Conservation (phyloP, 139 green algal genomes). For the Eudorina sp. region DNA sequence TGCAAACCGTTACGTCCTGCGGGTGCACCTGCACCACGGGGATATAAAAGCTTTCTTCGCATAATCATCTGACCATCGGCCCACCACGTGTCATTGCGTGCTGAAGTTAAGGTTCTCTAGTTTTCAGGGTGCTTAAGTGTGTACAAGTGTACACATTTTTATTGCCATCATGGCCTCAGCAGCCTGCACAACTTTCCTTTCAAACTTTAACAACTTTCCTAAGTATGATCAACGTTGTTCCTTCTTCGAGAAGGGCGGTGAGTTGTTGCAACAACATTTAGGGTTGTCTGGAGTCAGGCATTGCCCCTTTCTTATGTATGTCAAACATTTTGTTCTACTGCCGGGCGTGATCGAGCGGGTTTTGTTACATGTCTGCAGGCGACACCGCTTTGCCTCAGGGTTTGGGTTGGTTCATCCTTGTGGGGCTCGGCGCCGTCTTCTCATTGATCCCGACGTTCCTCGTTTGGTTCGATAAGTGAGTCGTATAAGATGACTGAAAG, state of each 20-base stretch:
- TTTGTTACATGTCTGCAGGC: no score
- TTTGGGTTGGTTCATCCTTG: conserved; percentile 55
- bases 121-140: no score
- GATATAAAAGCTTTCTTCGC: neutral
- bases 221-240: conserved; percentile 49
- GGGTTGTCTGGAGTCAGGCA: no score
- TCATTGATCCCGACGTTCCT: conserved; percentile 21
- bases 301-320: no score
- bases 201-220: conserved; percentile 42
- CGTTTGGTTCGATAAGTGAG: conserved; percentile 52
- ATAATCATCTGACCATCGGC: no score
- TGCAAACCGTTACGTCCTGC: neutral
- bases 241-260: conserved; percentile 18
- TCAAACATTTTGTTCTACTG: no score
- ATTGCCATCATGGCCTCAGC: no score
- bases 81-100: no score
- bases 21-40: neutral
- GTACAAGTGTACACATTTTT: no score
- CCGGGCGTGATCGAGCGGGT: no score
- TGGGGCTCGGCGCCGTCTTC: conserved; percentile 53
- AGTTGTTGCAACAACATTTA: neutral
- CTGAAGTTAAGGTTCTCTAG: no score
- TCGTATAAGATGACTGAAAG: no score
- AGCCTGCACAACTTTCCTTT: neutral
- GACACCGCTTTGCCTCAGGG: conserved; percentile 37